Conservation (phyloP, 1,284 basidiomycete genomes). For the Flammula alnicola region DNA sequence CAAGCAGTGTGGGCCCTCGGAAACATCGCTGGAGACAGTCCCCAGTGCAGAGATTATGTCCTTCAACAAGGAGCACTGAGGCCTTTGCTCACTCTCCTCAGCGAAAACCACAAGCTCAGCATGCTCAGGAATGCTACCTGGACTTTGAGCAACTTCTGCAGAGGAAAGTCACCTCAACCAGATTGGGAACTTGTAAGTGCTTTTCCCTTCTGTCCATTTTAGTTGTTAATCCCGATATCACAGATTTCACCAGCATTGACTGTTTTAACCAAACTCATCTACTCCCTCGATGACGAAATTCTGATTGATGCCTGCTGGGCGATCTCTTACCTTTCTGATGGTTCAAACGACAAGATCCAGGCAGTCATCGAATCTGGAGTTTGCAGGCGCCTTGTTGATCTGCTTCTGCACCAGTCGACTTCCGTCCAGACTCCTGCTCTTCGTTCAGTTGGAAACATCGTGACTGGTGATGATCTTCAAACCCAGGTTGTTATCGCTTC, state of each 20-base stretch:
- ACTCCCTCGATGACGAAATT: slow-evolving; percentile 98
- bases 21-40: slow-evolving; percentile 96
- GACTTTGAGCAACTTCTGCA: slow-evolving; percentile 98
- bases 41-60: slow-evolving; percentile 91
- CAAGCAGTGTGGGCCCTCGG: slow-evolving; percentile 97
- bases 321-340: slow-evolving; percentile 99
- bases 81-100: slow-evolving; percentile 73
- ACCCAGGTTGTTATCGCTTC: slow-evolving; percentile 98
- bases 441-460: slow-evolving; percentile 98
- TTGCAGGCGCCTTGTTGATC: slow-evolving; percentile 95
- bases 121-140: slow-evolving; percentile 98
- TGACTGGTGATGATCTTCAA: slow-evolving; percentile 98
- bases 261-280: slow-evolving; percentile 97
- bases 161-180: slow-evolving; percentile 95
- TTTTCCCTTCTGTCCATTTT: slow-evolving; percentile 6
- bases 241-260: slow-evolving; percentile 97
- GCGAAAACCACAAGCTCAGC: slow-evolving; percentile 92
- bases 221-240: slow-evolving; percentile 19
- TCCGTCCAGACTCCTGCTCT: slow-evolving; percentile 99
- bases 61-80: slow-evolving; percentile 78
- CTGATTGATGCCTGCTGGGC: slow-evolving; percentile 99
- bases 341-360: slow-evolving; percentile 99
- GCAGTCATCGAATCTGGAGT: slow-evolving; percentile 99
- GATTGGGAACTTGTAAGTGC: slow-evolving; percentile 86
- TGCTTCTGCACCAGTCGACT: slow-evolving; percentile 96